Percentiles rank a stretch among this genome's conserved stretches.
Evolutionary conservation across 2,329 filamentous ascomycete species (phyloP).

Genomic region (Delphinella strobiligena): DNA sequence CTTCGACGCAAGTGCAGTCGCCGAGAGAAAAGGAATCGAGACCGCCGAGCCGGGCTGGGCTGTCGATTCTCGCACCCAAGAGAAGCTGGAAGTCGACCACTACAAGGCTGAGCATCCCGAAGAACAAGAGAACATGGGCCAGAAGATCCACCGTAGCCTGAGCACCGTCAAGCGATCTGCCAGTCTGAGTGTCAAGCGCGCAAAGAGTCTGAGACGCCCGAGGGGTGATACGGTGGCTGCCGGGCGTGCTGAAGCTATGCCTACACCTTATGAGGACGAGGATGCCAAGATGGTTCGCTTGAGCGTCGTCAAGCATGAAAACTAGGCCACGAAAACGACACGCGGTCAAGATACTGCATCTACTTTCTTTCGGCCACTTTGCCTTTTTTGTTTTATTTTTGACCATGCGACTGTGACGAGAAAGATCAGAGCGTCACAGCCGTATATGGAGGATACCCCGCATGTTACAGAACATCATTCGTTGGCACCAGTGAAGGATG

Average conservation of each 20-base stretch:
- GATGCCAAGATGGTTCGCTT: not conserved
- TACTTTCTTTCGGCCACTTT: no score
- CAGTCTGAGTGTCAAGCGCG: not conserved
- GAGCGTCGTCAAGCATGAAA: not conserved
- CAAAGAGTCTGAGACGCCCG: not conserved
- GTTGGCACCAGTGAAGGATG: no score
- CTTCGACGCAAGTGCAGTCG: conserved; percentile 5
- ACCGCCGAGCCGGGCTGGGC: conserved; percentile 6
- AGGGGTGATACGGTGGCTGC: not conserved
- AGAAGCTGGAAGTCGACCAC: conserved; percentile 2
- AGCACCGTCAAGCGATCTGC: not conserved
- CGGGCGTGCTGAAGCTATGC: not conserved
- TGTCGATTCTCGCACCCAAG: conserved; percentile 4
- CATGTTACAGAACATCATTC: no score
- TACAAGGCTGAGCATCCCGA: conserved; percentile 1
- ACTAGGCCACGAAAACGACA: no score
- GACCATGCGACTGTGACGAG: no score
- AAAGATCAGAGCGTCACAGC: no score
- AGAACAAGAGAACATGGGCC: conserved; percentile 2
- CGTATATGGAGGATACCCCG: no score
- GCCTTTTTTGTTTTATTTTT: no score
- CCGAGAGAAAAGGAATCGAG: conserved; percentile 3
- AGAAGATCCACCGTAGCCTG: not conserved
- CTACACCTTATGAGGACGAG: not conserved
- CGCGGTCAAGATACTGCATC: no score